These are phyloP conservation scores for Pholiota conissans DNA, from an alignment of 768 basidiomycete genomes.

Conservation along the genomic window DNA sequence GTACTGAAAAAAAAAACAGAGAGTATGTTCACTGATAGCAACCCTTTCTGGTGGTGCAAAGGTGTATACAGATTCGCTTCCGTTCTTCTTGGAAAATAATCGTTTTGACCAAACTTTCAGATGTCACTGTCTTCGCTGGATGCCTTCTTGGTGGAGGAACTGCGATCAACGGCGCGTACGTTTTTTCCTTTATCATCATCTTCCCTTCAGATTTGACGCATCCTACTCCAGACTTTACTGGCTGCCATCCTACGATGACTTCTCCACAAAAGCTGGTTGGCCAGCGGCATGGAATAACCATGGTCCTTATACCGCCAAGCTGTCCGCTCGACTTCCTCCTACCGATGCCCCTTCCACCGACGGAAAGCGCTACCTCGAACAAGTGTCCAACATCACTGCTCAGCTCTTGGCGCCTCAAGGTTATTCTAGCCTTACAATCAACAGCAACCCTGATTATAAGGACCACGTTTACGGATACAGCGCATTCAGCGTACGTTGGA, in stretches of 20 bases:
- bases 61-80: constrained; percentile 25
- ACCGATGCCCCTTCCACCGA: constrained; percentile 63
- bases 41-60: constrained; percentile 67
- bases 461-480: constrained; percentile 63
- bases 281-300: constrained; percentile 56
- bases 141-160: constrained; percentile 66
- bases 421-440: constrained; percentile 54
- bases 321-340: constrained; percentile 51
- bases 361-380: constrained; percentile 56
- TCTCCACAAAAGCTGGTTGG: constrained; percentile 50
- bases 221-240: constrained; percentile 44
- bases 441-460: constrained; percentile 54
- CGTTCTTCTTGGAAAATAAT: background rate
- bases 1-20: constrained; percentile 28
- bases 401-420: constrained; percentile 48
- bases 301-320: constrained; percentile 45
- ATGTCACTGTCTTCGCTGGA: constrained; percentile 62
- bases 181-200: constrained; percentile 1
- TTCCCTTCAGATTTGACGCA: background rate
- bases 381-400: constrained; percentile 43
- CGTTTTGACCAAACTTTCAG: constrained; percentile 25
- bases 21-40: constrained; percentile 59
- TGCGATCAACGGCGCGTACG: constrained; percentile 63
- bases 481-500: constrained; percentile 37
- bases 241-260: constrained; percentile 52